These are phyloP conservation scores for Linum lewisii DNA, from an alignment of 345 rosid genomes.

Conservation along the genomic window DNA sequence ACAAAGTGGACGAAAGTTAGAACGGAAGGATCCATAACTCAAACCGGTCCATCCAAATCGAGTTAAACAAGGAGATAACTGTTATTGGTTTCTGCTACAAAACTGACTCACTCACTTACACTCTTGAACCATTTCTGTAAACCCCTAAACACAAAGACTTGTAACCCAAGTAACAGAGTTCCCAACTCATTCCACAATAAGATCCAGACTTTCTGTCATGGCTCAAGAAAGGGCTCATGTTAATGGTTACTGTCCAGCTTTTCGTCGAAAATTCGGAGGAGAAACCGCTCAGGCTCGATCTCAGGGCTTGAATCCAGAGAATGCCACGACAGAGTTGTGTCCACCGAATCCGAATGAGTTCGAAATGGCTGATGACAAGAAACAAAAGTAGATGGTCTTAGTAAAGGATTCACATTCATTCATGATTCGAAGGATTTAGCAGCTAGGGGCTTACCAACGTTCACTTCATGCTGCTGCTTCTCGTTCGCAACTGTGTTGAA, in stretches of 20 bases:
- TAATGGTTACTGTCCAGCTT: too few relatives aligned
- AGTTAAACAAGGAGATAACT: background rate
- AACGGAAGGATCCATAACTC: too few relatives aligned
- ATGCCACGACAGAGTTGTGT: constrained; percentile 2
- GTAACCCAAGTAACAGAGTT: background rate
- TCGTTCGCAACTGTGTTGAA: constrained; percentile 78
- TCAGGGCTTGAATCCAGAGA: constrained; percentile 3
- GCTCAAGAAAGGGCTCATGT: too few relatives aligned
- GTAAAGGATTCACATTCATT: background rate
- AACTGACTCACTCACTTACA: too few relatives aligned
- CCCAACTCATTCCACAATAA: background rate
- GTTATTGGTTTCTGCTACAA: too few relatives aligned
- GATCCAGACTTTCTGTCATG: background rate
- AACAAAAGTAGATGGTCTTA: background rate
- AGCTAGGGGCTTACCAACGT: constrained; percentile 62
- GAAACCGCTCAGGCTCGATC: background rate
- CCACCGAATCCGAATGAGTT: constrained; percentile 3
- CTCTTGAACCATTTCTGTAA: background rate
- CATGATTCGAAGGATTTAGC: background rate
- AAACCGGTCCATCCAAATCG: background rate
- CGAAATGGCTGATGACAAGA: background rate
- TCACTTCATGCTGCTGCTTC: constrained; percentile 89
- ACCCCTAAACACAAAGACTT: background rate
- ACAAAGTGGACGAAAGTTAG: too few relatives aligned
- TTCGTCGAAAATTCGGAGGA: too few relatives aligned